These are phyloP conservation scores for Mariannaea elegans DNA, from an alignment of 2,329 filamentous ascomycete genomes.

Conservation along the genomic window DNA sequence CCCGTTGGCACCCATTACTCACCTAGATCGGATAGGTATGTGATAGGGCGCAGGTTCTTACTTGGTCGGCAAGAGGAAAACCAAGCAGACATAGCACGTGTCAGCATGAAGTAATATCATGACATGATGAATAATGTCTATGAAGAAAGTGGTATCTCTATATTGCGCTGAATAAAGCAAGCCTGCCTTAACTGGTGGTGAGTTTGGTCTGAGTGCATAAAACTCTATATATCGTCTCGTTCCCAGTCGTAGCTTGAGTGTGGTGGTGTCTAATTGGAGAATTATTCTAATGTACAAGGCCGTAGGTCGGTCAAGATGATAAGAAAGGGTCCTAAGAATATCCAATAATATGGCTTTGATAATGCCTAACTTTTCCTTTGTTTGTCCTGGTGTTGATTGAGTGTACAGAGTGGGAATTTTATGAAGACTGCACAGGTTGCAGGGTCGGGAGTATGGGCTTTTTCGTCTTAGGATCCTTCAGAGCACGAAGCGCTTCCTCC, in stretches of 20 bases:
- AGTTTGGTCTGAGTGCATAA: neutral
- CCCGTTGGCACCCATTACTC: too few species aligned
- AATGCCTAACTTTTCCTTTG: neutral
- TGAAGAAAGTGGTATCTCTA: slow-evolving; percentile 20
- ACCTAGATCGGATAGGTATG: too few species aligned
- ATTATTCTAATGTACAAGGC: slow-evolving; percentile 29
- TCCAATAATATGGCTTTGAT: neutral
- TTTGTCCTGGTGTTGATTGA: neutral
- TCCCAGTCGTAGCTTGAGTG: slow-evolving; percentile 17
- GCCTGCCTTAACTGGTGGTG: neutral
- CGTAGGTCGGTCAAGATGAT: neutral
- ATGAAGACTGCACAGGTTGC: slow-evolving; percentile 31
- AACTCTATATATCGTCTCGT: neutral
- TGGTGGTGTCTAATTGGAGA: slow-evolving; percentile 29
- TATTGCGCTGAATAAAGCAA: slow-evolving; percentile 12
- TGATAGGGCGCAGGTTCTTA: too few species aligned
- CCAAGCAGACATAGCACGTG: too few species aligned
- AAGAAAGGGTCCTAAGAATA: slow-evolving; percentile 5
- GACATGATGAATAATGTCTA: neutral
- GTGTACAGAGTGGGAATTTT: neutral
- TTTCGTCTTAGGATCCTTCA: slow-evolving; percentile 67
- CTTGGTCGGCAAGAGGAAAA: too few species aligned
- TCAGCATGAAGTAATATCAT: too few species aligned
- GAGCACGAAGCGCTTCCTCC: slow-evolving; percentile 60
- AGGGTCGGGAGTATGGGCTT: slow-evolving; percentile 58